Base-by-base conservation (phyloP, 345 rosid species). In the Hirschfeldia incana region DNA sequence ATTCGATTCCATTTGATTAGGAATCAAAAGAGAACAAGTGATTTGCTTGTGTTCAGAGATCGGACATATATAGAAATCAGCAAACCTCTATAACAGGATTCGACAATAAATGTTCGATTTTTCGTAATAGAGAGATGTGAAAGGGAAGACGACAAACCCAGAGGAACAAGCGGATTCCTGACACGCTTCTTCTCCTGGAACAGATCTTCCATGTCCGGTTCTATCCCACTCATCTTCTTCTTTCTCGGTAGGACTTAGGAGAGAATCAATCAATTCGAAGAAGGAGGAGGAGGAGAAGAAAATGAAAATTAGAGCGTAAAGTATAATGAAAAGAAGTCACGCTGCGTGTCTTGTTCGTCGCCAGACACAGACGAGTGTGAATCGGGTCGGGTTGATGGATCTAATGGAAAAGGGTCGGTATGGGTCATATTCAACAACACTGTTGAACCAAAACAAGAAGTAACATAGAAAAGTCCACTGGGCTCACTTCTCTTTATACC, bases 81-180 rank as follows among this genome's bases (percentile, higher is more conserved):
- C 11, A 32, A 64, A 1, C 15, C 36, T 65, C 28, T 49, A 49
- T 49, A 1, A 9, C 46, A 39, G 46, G 13, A 69, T 8, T 13
- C 12, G 12, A 17, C 3, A 51, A 51, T 17, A 51, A 51, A 51
- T 51, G 57, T 51, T 51, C 57, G 57, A 51, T 51, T 51, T 51
- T 51, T 37, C 3, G 29, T 11, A 76, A 69, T 33, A 28, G 34
- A 29, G 34, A 30, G 33, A 32, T 57, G 44, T 4, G 36, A 67
- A 2, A 66, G 6, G 26, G 58, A 72, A 28, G 53, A 74, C 67
- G 53, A 74, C 67, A 39, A 85, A 88, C 97, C 97, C 34, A 91
- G 74, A 34, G 97, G 97, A 8, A 91, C 97, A 33, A 88, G 81
- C 72, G 97, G 97, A 69, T 91, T 91, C 69, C 91, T 81, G 10